Percentiles rank a stretch among this genome's conserved stretches.
Conservation (phyloP, 2,329 filamentous ascomycete species). For the Sphaerulina vaccinii region DNA sequence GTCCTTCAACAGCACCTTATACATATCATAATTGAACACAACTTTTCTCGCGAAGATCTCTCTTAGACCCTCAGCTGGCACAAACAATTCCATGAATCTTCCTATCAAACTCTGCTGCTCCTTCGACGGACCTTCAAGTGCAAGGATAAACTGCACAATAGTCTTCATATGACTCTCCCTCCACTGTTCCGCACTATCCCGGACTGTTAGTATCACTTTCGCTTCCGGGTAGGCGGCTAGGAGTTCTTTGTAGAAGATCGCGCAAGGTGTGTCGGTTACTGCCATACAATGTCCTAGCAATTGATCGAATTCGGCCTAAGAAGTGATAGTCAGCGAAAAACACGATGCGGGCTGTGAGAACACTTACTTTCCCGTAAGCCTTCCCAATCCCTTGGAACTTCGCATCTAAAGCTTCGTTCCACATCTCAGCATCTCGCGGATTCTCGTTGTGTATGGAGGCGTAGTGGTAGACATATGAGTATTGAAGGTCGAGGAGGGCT, state of each 20-base stretch:
- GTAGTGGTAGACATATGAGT: slow-evolving; percentile 66
- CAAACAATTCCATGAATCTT: slow-evolving; percentile 6
- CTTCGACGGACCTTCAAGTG: background rate
- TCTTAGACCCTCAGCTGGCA: background rate
- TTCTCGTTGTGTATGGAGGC: slow-evolving; percentile 42
- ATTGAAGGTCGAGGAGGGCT: slow-evolving; percentile 62
- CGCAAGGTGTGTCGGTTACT: slow-evolving; percentile 37
- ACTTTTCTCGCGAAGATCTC: background rate
- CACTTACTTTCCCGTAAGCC: no score
- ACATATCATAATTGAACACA: slow-evolving; percentile 1
- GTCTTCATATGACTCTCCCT: slow-evolving; percentile 9
- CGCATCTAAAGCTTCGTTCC: slow-evolving; percentile 27
- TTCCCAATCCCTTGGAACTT: slow-evolving; percentile 24
- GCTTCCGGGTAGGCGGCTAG: slow-evolving; percentile 39
- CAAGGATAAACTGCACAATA: slow-evolving; percentile 6
- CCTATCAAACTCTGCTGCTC: background rate
- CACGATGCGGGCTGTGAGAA: no score
- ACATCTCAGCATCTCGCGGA: slow-evolving; percentile 25
- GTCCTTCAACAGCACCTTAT: slow-evolving; percentile 3
- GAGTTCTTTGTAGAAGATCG: slow-evolving; percentile 39
- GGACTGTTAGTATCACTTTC: slow-evolving; percentile 38
- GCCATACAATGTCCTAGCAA: slow-evolving; percentile 36
- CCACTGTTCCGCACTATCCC: slow-evolving; percentile 26
- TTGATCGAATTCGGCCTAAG: slow-evolving; percentile 36
- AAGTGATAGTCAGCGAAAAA: no score